Conservation (phyloP, 73 alveolate genomes). For the Tetrahymena thermophila region DNA sequence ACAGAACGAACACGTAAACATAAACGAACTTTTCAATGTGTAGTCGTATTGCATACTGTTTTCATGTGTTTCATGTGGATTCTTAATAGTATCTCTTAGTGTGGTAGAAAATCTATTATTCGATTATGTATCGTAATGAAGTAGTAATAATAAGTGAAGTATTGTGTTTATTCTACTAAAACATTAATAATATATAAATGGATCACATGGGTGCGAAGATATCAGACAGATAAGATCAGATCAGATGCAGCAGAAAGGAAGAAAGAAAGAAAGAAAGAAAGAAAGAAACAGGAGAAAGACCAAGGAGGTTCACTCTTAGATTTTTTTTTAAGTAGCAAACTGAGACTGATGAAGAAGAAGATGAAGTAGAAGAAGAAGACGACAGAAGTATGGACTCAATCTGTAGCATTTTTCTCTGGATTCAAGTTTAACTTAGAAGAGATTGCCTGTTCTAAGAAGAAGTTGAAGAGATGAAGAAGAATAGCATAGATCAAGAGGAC, state of each 20-base stretch:
- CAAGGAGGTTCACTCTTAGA: background rate
- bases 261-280: background rate
- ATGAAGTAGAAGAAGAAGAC: background rate
- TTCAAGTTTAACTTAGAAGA: background rate
- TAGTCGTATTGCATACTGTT: constrained; percentile 2
- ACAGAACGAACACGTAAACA: constrained; percentile 3
- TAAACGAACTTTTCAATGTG: background rate
- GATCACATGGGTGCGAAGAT: background rate
- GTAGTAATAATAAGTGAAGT: background rate
- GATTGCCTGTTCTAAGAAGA: background rate
- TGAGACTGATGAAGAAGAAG: background rate
- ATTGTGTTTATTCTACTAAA: background rate
- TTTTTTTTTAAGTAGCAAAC: background rate
- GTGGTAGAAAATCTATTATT: background rate
- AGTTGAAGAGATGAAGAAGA: background rate
- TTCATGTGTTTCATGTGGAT: constrained; percentile 2
- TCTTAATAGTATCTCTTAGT: background rate
- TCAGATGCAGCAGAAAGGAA: background rate
- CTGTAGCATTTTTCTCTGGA: background rate
- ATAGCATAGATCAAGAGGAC: background rate
- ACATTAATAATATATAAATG: background rate
- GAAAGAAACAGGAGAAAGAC: background rate
- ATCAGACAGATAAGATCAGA: background rate
- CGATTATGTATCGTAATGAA: background rate
- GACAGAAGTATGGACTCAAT: background rate